phyloP scores from a whole-genome alignment of 2,329 filamentous ascomycete genomes.

The Curvularia sp. region DNA sequence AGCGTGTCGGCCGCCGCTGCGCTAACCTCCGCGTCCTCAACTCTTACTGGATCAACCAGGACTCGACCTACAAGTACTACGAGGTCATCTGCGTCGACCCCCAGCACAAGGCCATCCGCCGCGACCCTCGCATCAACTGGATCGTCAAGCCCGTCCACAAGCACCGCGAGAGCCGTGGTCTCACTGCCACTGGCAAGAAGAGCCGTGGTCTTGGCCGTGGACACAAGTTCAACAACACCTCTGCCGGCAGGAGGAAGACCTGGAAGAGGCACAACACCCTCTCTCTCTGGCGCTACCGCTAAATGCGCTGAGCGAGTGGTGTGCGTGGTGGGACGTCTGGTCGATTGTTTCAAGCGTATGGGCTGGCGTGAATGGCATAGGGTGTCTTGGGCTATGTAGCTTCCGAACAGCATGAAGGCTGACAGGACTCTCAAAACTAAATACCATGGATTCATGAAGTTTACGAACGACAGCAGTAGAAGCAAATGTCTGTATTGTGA shows the following conservation, averaged over 20 bases:
- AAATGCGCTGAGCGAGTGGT: constrained; percentile 52
- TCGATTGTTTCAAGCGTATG: constrained; percentile 43
- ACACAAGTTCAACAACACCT: constrained; percentile 99
- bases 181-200: constrained; percentile 99
- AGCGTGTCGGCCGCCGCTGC: constrained; percentile 99
- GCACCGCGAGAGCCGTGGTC: constrained; percentile 97
- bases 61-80: constrained; percentile 99
- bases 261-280: constrained; percentile 99
- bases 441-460: constrained; percentile 46
- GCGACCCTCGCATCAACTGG: constrained; percentile 99
- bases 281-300: constrained; percentile 98
- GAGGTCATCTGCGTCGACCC: constrained; percentile 99
- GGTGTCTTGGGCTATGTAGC: constrained; percentile 45
- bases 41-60: constrained; percentile 99
- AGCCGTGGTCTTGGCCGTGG: constrained; percentile 99
- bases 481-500: background rate
- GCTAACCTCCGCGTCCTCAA: constrained; percentile 99
- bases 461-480: constrained; percentile 22
- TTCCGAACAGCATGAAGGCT: constrained; percentile 32
- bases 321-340: constrained; percentile 41
- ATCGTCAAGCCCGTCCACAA: constrained; percentile 99
- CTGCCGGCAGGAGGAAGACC: constrained; percentile 96
- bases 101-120: constrained; percentile 99
- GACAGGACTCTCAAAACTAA: constrained; percentile 40
- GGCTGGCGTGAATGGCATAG: constrained; percentile 47